Conservation (phyloP, 1,139 yeast genomes). For the Lodderomyces orthopsilosis region DNA sequence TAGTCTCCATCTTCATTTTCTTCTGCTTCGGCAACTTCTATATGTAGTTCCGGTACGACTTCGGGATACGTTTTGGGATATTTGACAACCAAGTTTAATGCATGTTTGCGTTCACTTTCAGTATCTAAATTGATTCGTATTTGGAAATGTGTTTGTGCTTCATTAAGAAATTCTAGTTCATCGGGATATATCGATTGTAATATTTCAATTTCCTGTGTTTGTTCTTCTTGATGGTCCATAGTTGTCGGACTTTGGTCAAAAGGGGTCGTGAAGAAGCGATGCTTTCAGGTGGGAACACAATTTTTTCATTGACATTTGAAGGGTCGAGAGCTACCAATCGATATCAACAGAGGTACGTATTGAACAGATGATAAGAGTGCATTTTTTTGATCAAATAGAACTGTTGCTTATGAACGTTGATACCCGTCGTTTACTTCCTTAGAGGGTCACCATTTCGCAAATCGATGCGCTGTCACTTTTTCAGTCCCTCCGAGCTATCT, state of each 20-base stretch:
- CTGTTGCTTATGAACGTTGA: too few species aligned
- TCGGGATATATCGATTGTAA: conserved; percentile 91
- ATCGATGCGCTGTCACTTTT: too few species aligned
- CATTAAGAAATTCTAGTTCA: conserved; percentile 47
- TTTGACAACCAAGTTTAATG: conserved; percentile 51
- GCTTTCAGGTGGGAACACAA: not conserved
- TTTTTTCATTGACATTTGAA: not conserved
- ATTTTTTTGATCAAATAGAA: too few species aligned
- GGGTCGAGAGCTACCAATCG: not conserved
- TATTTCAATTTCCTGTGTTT: conserved; percentile 75
- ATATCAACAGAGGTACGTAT: too few species aligned
- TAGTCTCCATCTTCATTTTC: conserved; percentile 38
- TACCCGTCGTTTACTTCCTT: too few species aligned
- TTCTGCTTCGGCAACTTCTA: conserved; percentile 36
- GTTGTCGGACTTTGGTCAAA: not conserved
- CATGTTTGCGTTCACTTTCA: conserved; percentile 50
- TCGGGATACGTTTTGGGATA: conserved; percentile 76
- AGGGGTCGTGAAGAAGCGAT: not conserved
- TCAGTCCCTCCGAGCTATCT: too few species aligned
- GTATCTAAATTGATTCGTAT: conserved; percentile 59
- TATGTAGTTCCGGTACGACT: conserved; percentile 53
- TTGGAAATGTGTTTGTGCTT: conserved; percentile 44
- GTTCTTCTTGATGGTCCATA: conserved; percentile 77
- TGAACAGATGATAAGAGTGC: too few species aligned
- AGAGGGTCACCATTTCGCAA: too few species aligned